Evolutionary conservation across 2,329 filamentous ascomycete genomes (phyloP), one percentile per base, ranked within the genome.

Genomic region (Colletotrichum endophyticum): DNA sequence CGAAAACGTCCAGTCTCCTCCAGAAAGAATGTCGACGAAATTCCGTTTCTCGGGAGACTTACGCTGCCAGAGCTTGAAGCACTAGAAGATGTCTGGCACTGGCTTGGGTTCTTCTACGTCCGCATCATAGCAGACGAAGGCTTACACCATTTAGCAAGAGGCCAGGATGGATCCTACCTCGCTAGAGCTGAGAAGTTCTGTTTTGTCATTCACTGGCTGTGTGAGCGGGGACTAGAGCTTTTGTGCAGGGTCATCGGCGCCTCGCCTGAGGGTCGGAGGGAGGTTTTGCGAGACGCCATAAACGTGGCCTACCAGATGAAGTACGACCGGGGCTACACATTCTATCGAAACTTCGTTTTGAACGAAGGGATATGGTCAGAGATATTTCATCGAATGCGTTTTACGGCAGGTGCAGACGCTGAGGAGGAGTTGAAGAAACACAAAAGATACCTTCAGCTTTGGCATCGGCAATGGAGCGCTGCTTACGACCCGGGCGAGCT

Each of bases 141-240:
- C n/a, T 53, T 25, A 22, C 2, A 53, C 2, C 1, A 25, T 15
- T n/a, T 22, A 22, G 44, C 39, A 1, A 44, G 39, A n/a, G 8
- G 19, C 19, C 39, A 19, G 5, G 8, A 44, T 5, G 8, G 39
- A 44, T 3, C 2, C 39, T 44, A 6, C 2, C 2, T 8, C 36
- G 39, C 3, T 49, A n/a, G 19, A 49, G 39, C 0, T 12, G 1
- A 1, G 0, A 49, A n/a, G 0, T 7, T 49, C 1, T 4, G 4
- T 22, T 22, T 49, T 12, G 6, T 13, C 44, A 53, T 22, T 53
- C n/a, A 53, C 44, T 53, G n/a, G 6, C 44, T 53, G 0, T 22
- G 44, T 25, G n/a, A 53, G 4, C 44, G 44, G n/a, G 44, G 44
- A 53, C 44, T 53, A 7, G 44, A 53, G 0, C 44, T 53, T 22